Evolutionary conservation across 2,329 filamentous ascomycete species (phyloP), one percentile per base, ranked within the genome.

Genomic region (Botrytis aclada): DNA sequence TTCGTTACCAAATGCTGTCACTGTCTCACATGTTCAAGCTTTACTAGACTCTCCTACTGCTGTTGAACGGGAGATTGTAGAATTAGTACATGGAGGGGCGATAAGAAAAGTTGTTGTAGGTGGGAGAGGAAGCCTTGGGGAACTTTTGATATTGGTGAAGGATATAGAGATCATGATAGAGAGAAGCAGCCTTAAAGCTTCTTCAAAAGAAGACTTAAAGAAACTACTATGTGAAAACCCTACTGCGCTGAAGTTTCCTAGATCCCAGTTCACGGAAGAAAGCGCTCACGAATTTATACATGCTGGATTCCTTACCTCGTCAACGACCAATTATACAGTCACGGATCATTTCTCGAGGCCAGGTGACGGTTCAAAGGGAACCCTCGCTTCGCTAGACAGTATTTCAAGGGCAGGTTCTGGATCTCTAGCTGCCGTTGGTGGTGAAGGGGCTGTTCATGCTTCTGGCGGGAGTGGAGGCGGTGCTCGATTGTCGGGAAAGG

Each of bases 401-500:
- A 88, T 92, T 34, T 88, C 89, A 3, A 86, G 84, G 75, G 89
- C 90, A 34, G 88, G 91, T 8, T 91, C 92, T 0, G 92, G 92
- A 22, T 90, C 89, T 4, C 78, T 92, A 2, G 90, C 85, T 10
- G 91, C 92, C 1, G 88, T 94, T 0, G 92, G 92, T 1, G 92
- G 92, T 7, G 82, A 84, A n/a, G 88, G 88, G 32, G 90, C 88
- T 3, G 83, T 93, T 8, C 88, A 91, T 78, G 86, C 86, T 66
- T 88, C 86, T 3, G 91, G 91, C 25, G 92, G 91, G 18, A 77
- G 73, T 69, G 80, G 79, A 54, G 81, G 77, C 75, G 76, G 80
- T 29, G 76, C 76, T n/a, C 74, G 77, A 70, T 60, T 71, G 7
- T 34, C 80, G 37, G 77, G 74, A 18, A 72, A 70, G 34, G 78